Percentiles rank a stretch among this genome's conserved stretches.
Conservation (phyloP, 164 flowering plant species). For the Vitis amurensis region DNA sequence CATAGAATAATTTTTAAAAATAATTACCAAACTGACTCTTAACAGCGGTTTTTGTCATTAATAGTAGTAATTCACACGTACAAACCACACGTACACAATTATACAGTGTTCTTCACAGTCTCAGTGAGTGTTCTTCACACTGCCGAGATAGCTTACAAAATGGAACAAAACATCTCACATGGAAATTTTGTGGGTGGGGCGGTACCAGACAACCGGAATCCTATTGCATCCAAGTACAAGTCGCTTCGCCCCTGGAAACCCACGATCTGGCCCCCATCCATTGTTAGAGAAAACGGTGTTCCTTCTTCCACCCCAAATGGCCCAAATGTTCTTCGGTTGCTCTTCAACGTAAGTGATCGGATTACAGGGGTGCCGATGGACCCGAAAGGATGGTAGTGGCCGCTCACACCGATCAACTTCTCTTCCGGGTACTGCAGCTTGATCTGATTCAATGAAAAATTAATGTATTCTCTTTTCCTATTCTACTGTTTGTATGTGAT, state of each 20-base stretch:
- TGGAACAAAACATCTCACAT: no score
- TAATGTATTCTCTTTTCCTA: no score
- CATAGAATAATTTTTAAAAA: no score
- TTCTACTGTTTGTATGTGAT: no score
- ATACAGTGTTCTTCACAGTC: no score
- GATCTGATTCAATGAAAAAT: constrained; percentile 32
- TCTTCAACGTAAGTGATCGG: constrained; percentile 59
- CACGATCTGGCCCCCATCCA: constrained; percentile 56
- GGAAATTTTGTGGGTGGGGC: constrained; percentile 12
- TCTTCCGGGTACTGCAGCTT: constrained; percentile 65
- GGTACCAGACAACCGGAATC: constrained; percentile 39
- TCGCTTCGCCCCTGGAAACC: constrained; percentile 67
- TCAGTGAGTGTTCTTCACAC: no score
- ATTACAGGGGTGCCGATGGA: constrained; percentile 53
- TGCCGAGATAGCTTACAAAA: not conserved
- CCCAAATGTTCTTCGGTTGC: constrained; percentile 58
- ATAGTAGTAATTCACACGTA: no score
- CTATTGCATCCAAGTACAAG: constrained; percentile 62
- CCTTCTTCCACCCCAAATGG: constrained; percentile 76
- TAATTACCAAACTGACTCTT: no score
- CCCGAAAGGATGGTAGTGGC: constrained; percentile 55
- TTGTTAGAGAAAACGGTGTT: constrained; percentile 53
- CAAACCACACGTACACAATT: no score
- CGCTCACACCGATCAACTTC: constrained; percentile 46
- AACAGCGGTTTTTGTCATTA: no score